Base-by-base conservation (phyloP, 1,139 yeast genomes). In the Yamadazyma membranifaciens region DNA sequence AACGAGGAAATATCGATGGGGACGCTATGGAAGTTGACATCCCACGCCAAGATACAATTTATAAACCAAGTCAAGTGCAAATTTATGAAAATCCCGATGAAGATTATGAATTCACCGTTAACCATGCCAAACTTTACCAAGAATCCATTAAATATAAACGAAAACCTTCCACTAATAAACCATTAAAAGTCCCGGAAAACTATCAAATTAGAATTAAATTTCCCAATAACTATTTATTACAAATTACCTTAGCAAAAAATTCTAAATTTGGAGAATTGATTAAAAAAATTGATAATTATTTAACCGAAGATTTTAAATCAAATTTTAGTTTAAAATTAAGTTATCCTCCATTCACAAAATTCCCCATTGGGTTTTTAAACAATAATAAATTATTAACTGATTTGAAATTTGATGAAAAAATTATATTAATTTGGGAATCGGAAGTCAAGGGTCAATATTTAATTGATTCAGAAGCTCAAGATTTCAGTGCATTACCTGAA, bases 101-200 rank as follows among this genome's bases (percentile, higher is more conserved):
- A 37, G 76, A 71, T 37, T 78, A 76, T 51, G 74, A 75, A 30
- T 55, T 78, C 52, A 74, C 83, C 0, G 67, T 76, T 1, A 62
- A 71, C 9, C 82, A 79, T 44, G 83, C 80, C 1, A 73, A 72
- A 48, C 65, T 64, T 12, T 80, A 80, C 51, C 82, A 75, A 50
- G 62, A 67, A 36, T 56, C 74, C 41, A 61, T 80, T 32, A 58
- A 70, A 13, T 63, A 65, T 36, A 65, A 67, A 22, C 5, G 24
- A 20, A 31, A 40, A 9, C 41, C 41, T 6, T 29, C 36, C 4
- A 31, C 37, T 17, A 15, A 42, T n/a, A 38, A 34, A 15, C 33
- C 44, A 3, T 20, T 17, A 9, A 43, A 41, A 20, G 16, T 33
- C n/a, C 68, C 69, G 1, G 40, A 51, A 2, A 52, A 54, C 31